phyloP scores from a whole-genome alignment of 352 stramenopile species.

The Phytophthora fragariae region DNA sequence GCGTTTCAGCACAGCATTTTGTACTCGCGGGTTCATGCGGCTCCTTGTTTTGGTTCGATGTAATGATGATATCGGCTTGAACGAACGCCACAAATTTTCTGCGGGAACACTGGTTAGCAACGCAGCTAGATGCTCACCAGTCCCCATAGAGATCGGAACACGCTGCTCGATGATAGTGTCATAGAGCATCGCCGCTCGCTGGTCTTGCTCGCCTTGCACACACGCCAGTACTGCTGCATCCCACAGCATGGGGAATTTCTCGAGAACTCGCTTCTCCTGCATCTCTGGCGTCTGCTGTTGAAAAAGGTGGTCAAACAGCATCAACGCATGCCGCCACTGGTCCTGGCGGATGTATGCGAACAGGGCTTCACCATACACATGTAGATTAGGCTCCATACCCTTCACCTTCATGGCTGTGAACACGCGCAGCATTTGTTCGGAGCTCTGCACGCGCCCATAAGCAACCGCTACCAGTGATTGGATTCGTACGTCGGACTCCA shows the following conservation, averaged over 20 bases:
- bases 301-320: constrained; percentile 79
- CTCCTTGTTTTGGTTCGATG: constrained; percentile 44
- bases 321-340: constrained; percentile 73
- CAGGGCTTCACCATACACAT: constrained; percentile 79
- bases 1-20: constrained; percentile 72
- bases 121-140: constrained; percentile 56
- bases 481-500: constrained; percentile 64
- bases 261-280: constrained; percentile 43
- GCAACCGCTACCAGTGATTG: constrained; percentile 71
- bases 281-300: constrained; percentile 51
- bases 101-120: constrained; percentile 51
- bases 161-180: constrained; percentile 50
- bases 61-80: constrained; percentile 56
- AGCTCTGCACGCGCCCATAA: constrained; percentile 48
- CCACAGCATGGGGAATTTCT: constrained; percentile 72
- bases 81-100: constrained; percentile 63
- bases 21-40: constrained; percentile 43
- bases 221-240: constrained; percentile 69
- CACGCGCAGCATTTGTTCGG: constrained; percentile 65
- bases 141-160: constrained; percentile 53
- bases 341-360: constrained; percentile 68
- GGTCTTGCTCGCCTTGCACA: constrained; percentile 49
- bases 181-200: constrained; percentile 57
- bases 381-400: constrained; percentile 67
- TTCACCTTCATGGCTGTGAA: constrained; percentile 82